Conservation (phyloP, 2,329 filamentous ascomycete genomes). For the Metarhizium brunneum region DNA sequence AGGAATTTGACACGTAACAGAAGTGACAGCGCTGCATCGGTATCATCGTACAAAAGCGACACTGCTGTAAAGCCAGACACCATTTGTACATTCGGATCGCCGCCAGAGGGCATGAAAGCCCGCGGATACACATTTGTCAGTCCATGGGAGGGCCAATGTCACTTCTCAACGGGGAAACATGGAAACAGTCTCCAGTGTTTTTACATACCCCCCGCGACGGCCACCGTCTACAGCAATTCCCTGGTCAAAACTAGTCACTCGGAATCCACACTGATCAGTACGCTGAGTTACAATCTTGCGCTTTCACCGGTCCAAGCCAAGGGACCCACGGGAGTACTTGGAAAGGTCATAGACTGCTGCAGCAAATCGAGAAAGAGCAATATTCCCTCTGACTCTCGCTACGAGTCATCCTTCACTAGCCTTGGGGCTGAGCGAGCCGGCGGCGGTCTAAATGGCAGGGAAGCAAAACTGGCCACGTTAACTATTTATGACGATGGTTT, state of each 20-base stretch:
- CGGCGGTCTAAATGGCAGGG: conserved; percentile 74
- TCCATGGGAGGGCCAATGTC: conserved; percentile 81
- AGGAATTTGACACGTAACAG: conserved; percentile 25
- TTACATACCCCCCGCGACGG: conserved; percentile 43
- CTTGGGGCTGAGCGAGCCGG: conserved; percentile 78
- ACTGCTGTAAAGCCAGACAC: background rate
- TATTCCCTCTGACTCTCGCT: conserved; percentile 14
- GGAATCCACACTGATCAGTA: too few relatives aligned
- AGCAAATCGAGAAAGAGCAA: too few relatives aligned
- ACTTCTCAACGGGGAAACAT: conserved; percentile 69
- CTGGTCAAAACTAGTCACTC: conserved; percentile 19
- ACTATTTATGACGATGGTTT: conserved; percentile 82
- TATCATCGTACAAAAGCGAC: conserved; percentile 13
- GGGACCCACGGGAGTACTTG: conserved; percentile 12
- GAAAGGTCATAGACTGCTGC: conserved; percentile 6
- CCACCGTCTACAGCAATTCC: conserved; percentile 28
- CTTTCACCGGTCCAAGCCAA: too few relatives aligned
- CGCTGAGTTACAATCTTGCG: too few relatives aligned
- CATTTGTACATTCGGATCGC: conserved; percentile 1
- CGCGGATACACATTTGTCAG: conserved; percentile 70
- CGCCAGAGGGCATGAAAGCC: conserved; percentile 30
- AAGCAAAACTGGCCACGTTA: conserved; percentile 88
- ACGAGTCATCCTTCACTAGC: conserved; percentile 54
- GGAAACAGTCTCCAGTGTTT: conserved; percentile 64
- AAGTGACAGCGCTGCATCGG: conserved; percentile 21